A percentile compares a stretch with the other conserved stretches of the same genome.
Evolutionary conservation across 208 protist genomes (phyloP).

Genomic region (Crithidia expoeki): DNA sequence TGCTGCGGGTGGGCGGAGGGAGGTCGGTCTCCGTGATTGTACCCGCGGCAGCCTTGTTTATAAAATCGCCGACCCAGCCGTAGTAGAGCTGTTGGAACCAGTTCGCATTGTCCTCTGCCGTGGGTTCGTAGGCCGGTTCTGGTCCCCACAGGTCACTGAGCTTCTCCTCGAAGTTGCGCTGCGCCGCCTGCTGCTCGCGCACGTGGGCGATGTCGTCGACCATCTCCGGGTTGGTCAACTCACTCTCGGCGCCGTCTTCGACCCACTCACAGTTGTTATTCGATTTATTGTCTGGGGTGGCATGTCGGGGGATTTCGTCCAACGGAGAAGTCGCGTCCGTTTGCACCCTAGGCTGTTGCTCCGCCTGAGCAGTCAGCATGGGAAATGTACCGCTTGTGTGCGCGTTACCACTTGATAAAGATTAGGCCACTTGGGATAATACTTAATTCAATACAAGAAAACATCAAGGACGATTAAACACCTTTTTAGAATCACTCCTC

Average conservation of each 20-base stretch:
- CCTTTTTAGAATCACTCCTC: too few species aligned
- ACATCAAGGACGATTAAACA: too few species aligned
- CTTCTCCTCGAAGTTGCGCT: slow-evolving; percentile 13
- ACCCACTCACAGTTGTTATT: neutral
- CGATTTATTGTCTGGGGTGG: neutral
- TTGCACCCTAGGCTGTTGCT: neutral
- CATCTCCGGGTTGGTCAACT: neutral
- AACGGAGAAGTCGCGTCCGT: neutral
- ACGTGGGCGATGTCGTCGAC: slow-evolving; percentile 20
- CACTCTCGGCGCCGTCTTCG: neutral
- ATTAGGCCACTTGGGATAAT: too few species aligned
- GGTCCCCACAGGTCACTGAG: slow-evolving; percentile 57
- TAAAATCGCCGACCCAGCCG: slow-evolving; percentile 43
- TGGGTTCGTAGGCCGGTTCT: slow-evolving; percentile 40
- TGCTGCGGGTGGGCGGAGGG: slow-evolving; percentile 30
- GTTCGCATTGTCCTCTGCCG: slow-evolving; percentile 40
- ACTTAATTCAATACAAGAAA: too few species aligned
- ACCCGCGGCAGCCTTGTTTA: slow-evolving; percentile 44
- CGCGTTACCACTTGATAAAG: too few species aligned
- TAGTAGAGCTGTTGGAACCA: slow-evolving; percentile 49
- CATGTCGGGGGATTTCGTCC: neutral
- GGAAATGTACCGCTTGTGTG: too few species aligned
- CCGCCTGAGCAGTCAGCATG: neutral
- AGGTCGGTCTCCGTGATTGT: slow-evolving; percentile 44
- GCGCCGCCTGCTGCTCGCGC: slow-evolving; percentile 1